These are phyloP conservation scores for Penicillium frequentans DNA, from an alignment of 2,329 filamentous ascomycete genomes.

Conservation along the genomic window DNA sequence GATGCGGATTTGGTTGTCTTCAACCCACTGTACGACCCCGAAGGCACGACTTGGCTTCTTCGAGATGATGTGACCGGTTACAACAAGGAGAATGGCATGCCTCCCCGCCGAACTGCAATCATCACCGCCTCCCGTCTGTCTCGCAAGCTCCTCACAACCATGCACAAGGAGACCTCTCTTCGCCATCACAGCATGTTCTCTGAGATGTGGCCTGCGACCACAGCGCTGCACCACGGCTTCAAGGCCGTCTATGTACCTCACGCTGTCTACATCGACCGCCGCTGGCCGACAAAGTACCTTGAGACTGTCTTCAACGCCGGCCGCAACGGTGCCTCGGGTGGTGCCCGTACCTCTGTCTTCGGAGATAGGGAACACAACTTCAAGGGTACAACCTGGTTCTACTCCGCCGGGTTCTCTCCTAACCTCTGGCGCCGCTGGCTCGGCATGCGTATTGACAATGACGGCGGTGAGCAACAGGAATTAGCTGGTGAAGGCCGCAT, in stretches of 20 bases:
- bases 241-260: conserved; percentile 92
- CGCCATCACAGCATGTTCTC: conserved; percentile 89
- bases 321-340: conserved; percentile 72
- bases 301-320: conserved; percentile 79
- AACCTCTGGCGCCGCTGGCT: conserved; percentile 86
- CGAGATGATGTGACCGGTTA: conserved; percentile 82
- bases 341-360: conserved; percentile 69
- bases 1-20: conserved; percentile 90
- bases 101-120: conserved; percentile 78
- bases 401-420: conserved; percentile 77
- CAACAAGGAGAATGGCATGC: conserved; percentile 62
- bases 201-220: conserved; percentile 92
- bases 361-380: conserved; percentile 89
- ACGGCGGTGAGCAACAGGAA: conserved; percentile 76
- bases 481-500: conserved; percentile 74
- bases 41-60: conserved; percentile 81
- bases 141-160: conserved; percentile 72
- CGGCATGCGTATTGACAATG: conserved; percentile 75
- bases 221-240: conserved; percentile 85
- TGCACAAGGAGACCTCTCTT: conserved; percentile 86
- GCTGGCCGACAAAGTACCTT: conserved; percentile 79
- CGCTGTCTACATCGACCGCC: conserved; percentile 80
- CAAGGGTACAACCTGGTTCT: conserved; percentile 85
- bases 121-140: conserved; percentile 86
- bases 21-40: conserved; percentile 88